These are phyloP conservation scores for Malassezia yamatoensis DNA, from an alignment of 1,284 basidiomycete species.

Conservation along the genomic window DNA sequence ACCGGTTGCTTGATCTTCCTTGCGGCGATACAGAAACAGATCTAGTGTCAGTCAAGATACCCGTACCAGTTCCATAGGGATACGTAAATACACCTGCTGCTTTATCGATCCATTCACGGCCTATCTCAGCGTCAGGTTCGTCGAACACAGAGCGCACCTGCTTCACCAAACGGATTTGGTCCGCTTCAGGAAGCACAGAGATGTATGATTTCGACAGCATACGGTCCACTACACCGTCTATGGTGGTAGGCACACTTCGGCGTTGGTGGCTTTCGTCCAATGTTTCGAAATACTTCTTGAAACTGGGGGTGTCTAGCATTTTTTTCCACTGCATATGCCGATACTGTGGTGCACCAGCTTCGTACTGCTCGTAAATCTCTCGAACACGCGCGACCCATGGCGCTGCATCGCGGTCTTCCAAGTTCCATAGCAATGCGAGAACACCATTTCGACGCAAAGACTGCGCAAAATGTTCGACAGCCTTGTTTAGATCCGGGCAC, in stretches of 20 bases:
- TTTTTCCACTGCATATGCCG: slow-evolving; percentile 36
- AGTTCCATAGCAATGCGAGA: slow-evolving; percentile 41
- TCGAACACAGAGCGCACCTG: slow-evolving; percentile 19
- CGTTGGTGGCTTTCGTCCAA: slow-evolving; percentile 21
- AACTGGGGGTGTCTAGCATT: slow-evolving; percentile 31
- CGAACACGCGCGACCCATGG: slow-evolving; percentile 35
- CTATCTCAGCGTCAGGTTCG: slow-evolving; percentile 21
- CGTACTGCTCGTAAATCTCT: slow-evolving; percentile 35
- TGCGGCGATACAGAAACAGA: slow-evolving; percentile 6
- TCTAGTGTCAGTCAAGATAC: slow-evolving; percentile 6
- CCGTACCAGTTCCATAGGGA: slow-evolving; percentile 12
- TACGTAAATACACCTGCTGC: slow-evolving; percentile 35
- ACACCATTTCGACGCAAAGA: slow-evolving; percentile 26
- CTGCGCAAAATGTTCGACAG: slow-evolving; percentile 22
- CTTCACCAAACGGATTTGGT: slow-evolving; percentile 19
- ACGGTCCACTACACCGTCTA: slow-evolving; percentile 26
- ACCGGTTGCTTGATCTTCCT: slow-evolving; percentile 6
- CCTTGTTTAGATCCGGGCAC: slow-evolving; percentile 30
- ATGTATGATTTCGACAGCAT: slow-evolving; percentile 38
- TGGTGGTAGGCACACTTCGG: slow-evolving; percentile 29
- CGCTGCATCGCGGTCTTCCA: slow-evolving; percentile 39
- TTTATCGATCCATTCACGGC: slow-evolving; percentile 37
- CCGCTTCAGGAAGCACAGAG: slow-evolving; percentile 23
- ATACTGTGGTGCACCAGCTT: slow-evolving; percentile 38
- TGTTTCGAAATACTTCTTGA: slow-evolving; percentile 17